Evolutionary conservation across 2,329 filamentous ascomycete genomes (phyloP).

Genomic region (Trichophyton schoenleinii): DNA sequence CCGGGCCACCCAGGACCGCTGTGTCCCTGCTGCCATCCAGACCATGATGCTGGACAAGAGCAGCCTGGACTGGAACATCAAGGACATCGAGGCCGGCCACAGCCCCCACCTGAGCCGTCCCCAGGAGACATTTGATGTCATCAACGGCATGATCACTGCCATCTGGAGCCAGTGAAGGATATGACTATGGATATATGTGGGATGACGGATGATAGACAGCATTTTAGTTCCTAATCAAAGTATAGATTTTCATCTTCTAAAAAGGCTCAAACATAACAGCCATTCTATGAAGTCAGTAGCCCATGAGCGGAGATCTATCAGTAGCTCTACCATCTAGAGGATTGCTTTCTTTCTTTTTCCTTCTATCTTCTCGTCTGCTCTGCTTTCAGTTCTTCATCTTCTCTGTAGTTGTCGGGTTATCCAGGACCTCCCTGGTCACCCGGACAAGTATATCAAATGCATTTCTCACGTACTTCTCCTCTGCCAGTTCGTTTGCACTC

Average conservation of each 20-base stretch:
- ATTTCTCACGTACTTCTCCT: slow-evolving; percentile 58
- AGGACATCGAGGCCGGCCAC: slow-evolving; percentile 7
- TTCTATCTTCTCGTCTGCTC: not conserved
- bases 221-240: not conserved
- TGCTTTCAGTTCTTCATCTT: not conserved
- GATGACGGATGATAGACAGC: not conserved
- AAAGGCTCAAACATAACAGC: too few species aligned
- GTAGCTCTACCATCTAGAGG: too few species aligned
- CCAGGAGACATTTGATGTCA: slow-evolving; percentile 5
- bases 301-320: too few species aligned
- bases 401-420: not conserved
- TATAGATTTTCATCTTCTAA: not conserved
- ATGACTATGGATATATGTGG: not conserved
- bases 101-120: slow-evolving; percentile 9
- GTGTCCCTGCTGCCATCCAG: slow-evolving; percentile 4
- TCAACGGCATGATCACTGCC: slow-evolving; percentile 1
- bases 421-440: slow-evolving; percentile 44
- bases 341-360: not conserved
- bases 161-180: not conserved
- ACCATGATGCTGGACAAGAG: slow-evolving; percentile 4
- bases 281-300: too few species aligned
- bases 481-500: slow-evolving; percentile 55
- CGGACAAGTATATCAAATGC: slow-evolving; percentile 64
- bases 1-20: slow-evolving; percentile 2
- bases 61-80: slow-evolving; percentile 5